phyloP scores from a whole-genome alignment of 2,329 filamentous ascomycete genomes.

The Cytospora leucostoma region DNA sequence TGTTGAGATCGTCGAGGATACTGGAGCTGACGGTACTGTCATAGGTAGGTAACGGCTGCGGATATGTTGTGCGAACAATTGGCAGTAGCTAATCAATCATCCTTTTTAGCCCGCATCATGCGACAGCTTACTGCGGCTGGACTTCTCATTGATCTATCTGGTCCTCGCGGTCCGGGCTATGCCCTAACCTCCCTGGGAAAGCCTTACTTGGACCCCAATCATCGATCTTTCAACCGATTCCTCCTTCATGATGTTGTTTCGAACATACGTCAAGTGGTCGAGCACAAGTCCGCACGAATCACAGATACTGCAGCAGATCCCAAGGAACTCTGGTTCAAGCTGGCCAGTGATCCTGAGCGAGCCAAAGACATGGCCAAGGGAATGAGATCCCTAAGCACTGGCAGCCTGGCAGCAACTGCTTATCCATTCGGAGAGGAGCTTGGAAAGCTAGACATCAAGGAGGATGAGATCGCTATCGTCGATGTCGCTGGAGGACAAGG shows the following conservation, averaged over 20 bases:
- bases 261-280: neutral
- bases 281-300: neutral
- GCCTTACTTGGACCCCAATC: conserved; percentile 9
- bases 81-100: neutral
- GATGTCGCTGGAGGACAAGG: conserved; percentile 14
- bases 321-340: neutral
- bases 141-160: neutral
- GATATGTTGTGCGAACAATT: neutral
- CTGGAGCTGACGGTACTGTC: neutral
- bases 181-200: neutral
- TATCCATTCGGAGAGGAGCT: conserved; percentile 14
- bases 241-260: conserved; percentile 5
- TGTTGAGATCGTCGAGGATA: neutral
- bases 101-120: neutral
- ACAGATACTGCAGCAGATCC: neutral
- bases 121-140: conserved; percentile 11
- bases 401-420: conserved; percentile 3
- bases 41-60: neutral
- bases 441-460: neutral
- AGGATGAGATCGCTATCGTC: conserved; percentile 11
- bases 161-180: neutral
- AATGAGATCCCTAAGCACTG: conserved; percentile 13
- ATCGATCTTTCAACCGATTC: conserved; percentile 6
- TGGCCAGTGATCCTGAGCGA: neutral
- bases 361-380: conserved; percentile 10